Evolutionary conservation across 1,284 basidiomycete species (phyloP).

Genomic region (Pascua guehoae): DNA sequence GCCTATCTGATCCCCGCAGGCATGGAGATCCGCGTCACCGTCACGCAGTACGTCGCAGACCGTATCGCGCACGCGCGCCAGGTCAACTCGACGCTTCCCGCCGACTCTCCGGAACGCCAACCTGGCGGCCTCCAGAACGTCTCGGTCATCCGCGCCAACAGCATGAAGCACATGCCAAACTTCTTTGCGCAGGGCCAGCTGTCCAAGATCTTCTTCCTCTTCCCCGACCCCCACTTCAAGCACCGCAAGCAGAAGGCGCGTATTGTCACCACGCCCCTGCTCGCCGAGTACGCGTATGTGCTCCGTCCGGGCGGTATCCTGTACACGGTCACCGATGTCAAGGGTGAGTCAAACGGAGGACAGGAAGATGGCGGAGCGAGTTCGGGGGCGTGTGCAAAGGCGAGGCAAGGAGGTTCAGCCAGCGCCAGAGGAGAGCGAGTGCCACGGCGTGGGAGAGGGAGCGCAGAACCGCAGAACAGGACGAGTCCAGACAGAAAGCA

Average conservation of each 20-base stretch:
- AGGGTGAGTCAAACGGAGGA: conserved; percentile 40
- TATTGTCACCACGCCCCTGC: conserved; percentile 90
- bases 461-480: no score
- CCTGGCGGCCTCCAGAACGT: conserved; percentile 78
- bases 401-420: no score
- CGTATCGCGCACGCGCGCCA: conserved; percentile 81
- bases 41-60: conserved; percentile 93
- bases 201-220: conserved; percentile 93
- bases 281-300: conserved; percentile 89
- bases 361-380: no score
- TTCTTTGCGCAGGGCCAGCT: conserved; percentile 90
- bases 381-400: no score
- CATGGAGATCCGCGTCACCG: conserved; percentile 95
- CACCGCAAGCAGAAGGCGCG: conserved; percentile 92
- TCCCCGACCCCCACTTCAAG: conserved; percentile 99
- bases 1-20: conserved; percentile 55
- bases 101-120: conserved; percentile 20
- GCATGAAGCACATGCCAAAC: conserved; percentile 98
- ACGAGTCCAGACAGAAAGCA: no score
- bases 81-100: conserved; percentile 52
- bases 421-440: no score
- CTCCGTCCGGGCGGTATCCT: conserved; percentile 86
- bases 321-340: conserved; percentile 97
- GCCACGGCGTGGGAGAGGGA: no score
- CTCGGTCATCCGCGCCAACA: conserved; percentile 90